Conservation (phyloP, 2,329 filamentous ascomycete species). For the Colletotrichum sp. region DNA sequence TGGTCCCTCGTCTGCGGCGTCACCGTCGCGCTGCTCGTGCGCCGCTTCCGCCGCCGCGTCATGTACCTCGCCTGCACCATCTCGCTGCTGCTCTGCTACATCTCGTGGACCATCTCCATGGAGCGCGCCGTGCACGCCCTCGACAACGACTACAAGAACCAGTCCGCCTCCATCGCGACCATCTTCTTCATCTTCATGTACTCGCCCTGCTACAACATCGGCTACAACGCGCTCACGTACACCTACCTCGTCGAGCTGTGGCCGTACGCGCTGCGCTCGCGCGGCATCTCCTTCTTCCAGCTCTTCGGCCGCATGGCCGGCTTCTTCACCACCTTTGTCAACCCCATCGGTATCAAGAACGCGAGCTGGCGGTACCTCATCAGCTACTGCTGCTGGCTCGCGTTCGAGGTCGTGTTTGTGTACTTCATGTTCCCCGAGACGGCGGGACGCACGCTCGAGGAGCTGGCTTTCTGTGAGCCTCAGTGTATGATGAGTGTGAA, state of each 20-base stretch:
- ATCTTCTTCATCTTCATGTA: slow-evolving; percentile 64
- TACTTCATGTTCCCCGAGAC: slow-evolving; percentile 84
- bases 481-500: fast-evolving
- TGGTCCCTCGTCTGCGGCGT: slow-evolving; percentile 52
- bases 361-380: slow-evolving; percentile 21
- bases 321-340: slow-evolving; percentile 25
- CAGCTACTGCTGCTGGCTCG: slow-evolving; percentile 28
- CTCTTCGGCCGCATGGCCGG: slow-evolving; percentile 18
- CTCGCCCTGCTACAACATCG: slow-evolving; percentile 62
- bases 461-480: slow-evolving; percentile 38
- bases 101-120: slow-evolving; percentile 55
- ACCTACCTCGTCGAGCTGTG: slow-evolving; percentile 66
- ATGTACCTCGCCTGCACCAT: slow-evolving; percentile 55
- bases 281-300: slow-evolving; percentile 53
- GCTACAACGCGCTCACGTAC: slow-evolving; percentile 66
- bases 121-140: slow-evolving; percentile 39
- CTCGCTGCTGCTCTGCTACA: slow-evolving; percentile 47
- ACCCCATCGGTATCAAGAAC: slow-evolving; percentile 21
- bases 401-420: slow-evolving; percentile 51
- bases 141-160: slow-evolving; percentile 29
- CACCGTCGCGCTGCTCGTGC: slow-evolving; percentile 45
- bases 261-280: slow-evolving; percentile 60
- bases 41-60: slow-evolving; percentile 45
- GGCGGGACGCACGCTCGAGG: slow-evolving; percentile 75
- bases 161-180: slow-evolving; percentile 39